Conservation (phyloP, 148 eudicot species). For the Polygonum aviculare region DNA sequence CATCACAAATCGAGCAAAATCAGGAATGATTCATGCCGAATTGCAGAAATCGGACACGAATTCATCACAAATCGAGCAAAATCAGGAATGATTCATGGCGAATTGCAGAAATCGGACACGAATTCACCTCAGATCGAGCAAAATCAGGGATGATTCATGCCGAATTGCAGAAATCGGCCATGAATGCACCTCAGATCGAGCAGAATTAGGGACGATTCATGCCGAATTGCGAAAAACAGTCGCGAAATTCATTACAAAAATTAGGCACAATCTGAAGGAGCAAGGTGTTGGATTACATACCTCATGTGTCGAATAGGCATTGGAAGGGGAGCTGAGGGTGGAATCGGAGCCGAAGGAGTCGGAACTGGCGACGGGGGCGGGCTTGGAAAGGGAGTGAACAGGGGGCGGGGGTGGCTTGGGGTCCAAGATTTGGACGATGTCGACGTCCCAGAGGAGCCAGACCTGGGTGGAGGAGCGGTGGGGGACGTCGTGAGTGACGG, state of each 20-base stretch:
- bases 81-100: no score
- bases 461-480: conserved; percentile 54
- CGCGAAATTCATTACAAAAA: no score
- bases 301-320: conserved; percentile 41
- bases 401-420: background rate
- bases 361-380: conserved; percentile 12
- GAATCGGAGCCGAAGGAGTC: conserved; percentile 29
- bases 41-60: no score
- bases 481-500: conserved; percentile 71
- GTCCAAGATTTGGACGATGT: conserved; percentile 37
- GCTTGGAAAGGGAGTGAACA: background rate
- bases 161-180: no score
- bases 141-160: background rate
- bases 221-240: no score
- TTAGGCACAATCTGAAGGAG: no score
- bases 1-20: no score
- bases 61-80: no score
- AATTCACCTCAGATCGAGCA: background rate
- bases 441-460: conserved; percentile 66
- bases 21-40: no score
- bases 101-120: no score
- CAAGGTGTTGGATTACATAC: conserved; percentile 12
- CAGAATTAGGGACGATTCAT: no score
- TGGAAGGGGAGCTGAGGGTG: conserved; percentile 21
- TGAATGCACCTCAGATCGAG: no score